Conservation (phyloP, 352 stramenopile genomes). For the Pythium rhizo-oryzae region DNA sequence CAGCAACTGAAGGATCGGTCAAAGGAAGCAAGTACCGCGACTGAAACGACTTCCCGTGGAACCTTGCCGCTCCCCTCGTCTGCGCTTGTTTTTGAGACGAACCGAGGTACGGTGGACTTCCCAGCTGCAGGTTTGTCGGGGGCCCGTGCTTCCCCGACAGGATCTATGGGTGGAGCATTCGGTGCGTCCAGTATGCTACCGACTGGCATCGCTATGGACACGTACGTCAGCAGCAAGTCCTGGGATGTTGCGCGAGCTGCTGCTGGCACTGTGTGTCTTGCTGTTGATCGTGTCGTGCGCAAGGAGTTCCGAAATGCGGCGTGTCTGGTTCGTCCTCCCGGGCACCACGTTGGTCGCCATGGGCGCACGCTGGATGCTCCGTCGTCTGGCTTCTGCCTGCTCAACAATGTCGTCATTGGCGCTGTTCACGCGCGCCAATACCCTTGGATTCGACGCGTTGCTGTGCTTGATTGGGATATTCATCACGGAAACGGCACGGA, state of each 20-base stretch:
- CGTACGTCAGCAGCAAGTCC: slow-evolving; percentile 85
- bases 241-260: slow-evolving; percentile 83
- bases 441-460: slow-evolving; percentile 92
- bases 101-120: slow-evolving; percentile 61
- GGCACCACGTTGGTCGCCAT: slow-evolving; percentile 91
- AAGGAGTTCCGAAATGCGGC: slow-evolving; percentile 84
- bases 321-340: slow-evolving; percentile 90
- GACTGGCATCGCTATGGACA: slow-evolving; percentile 76
- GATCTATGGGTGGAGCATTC: slow-evolving; percentile 66
- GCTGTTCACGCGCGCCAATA: slow-evolving; percentile 95
- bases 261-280: slow-evolving; percentile 78
- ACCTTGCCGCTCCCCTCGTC: slow-evolving; percentile 17
- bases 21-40: slow-evolving; percentile 42
- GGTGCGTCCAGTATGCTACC: slow-evolving; percentile 66
- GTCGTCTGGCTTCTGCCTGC: slow-evolving; percentile 96
- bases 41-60: neutral
- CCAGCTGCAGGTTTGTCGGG: slow-evolving; percentile 33
- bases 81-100: slow-evolving; percentile 80
- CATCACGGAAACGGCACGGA: slow-evolving; percentile 99
- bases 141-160: slow-evolving; percentile 43
- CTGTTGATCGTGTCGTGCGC: slow-evolving; percentile 80
- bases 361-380: slow-evolving; percentile 68
- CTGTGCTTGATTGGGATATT: slow-evolving; percentile 99
- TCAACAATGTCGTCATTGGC: slow-evolving; percentile 99
- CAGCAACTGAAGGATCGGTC: slow-evolving; percentile 70